Base-by-base conservation (phyloP, 495 filamentous ascomycete genomes). In the Gamarada debralockiae region DNA sequence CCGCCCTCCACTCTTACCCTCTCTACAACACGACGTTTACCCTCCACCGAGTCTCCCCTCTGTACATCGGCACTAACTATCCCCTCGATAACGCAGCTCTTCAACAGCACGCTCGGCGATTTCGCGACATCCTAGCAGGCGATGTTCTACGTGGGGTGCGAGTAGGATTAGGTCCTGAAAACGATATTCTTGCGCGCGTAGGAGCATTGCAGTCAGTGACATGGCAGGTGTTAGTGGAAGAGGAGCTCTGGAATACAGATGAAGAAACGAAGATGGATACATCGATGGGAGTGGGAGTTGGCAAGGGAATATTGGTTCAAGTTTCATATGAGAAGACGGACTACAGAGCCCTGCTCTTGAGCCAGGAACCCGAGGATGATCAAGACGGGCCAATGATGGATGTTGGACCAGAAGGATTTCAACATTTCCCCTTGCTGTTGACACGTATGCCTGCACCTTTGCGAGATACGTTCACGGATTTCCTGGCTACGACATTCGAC, bases 11-110 rank as follows among this genome's bases (percentile, higher is more conserved):
- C 5, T 33, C 38, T 36, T 67, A 70, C 50, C 70, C 70, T 9
- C 68, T 83, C 25, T 74, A 80, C 48, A 76, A 78, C 45, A 76
- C 75, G 1, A 79, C 76, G 8, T 83, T 77, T 70, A 75, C 73
- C 8, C 56, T 76, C n/a, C 69, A 82, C 57, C 74, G 77, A 33
- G 68, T 83, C 34, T 80, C 79, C 1, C 78, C 78, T 14, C 70
- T 83, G 22, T 69, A 78, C 58, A 70, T 71, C 41, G 70, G 69
- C 53, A 34, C 3, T 21, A 59, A 67, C 18, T 50, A 67, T 4
- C 70, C 76, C 14, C 52, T 65, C 47, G 24, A 52, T 48, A 53
- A 60, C 25, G 13, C 40, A 4, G 48, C 45, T 17, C 61, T 81
- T 6, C 70, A 68, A 36, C 67, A 68, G 17, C 75, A 82, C 57